A percentile compares a stretch with the other conserved stretches of the same genome.
Evolutionary conservation across 176 grass and related monocot genomes (phyloP).

Genomic region (Oryza longistaminata): DNA sequence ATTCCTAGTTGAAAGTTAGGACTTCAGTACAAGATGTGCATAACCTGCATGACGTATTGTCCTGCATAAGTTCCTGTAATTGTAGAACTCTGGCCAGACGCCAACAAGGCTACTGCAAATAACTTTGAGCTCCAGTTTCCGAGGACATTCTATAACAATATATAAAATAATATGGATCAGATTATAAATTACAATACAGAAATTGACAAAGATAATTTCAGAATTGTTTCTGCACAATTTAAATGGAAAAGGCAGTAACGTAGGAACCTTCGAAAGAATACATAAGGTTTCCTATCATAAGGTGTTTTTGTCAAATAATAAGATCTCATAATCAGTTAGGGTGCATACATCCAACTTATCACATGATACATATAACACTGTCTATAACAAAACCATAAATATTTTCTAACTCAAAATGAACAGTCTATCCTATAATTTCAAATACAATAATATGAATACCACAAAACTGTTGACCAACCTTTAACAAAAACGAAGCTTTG

Average conservation of each 20-base stretch:
- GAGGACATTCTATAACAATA: constrained; percentile 77
- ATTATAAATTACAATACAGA: constrained; percentile 3
- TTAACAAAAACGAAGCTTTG: constrained; percentile 95
- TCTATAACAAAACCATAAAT: not conserved
- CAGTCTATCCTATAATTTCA: not conserved
- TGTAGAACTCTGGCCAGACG: constrained; percentile 97
- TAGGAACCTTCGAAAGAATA: not conserved
- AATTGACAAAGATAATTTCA: constrained; percentile 1
- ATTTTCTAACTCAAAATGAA: constrained; percentile 10
- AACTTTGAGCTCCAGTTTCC: constrained; percentile 97
- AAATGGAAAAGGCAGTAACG: not conserved
- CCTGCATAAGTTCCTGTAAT: constrained; percentile 98
- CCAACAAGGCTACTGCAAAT: constrained; percentile 88
- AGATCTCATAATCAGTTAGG: not conserved
- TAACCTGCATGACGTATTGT: constrained; percentile 98
- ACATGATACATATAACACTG: not conserved
- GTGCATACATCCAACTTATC: not conserved
- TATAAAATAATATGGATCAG: constrained; percentile 9
- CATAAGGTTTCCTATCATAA: not conserved
- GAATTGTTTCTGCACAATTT: not conserved
- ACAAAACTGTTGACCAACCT: constrained; percentile 47
- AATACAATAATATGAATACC: constrained; percentile 1
- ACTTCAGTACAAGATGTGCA: constrained; percentile 6
- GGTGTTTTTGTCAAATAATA: not conserved
- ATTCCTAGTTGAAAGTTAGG: constrained; percentile 14